Evolutionary conservation across 1,284 basidiomycete genomes (phyloP).

Genomic region (Prillingera fragicola): DNA sequence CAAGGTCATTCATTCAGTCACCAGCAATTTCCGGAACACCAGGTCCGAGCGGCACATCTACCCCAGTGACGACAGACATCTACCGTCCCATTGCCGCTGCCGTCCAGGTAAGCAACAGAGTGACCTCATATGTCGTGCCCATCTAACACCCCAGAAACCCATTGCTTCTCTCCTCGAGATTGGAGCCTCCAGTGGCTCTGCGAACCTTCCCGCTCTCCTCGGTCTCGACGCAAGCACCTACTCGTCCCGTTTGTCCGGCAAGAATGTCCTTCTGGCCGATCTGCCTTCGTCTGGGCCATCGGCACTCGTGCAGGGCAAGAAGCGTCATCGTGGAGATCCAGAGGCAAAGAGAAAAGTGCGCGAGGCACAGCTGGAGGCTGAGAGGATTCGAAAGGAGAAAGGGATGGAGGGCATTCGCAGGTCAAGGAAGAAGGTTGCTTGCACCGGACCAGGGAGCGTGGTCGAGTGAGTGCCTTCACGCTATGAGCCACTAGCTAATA

Average conservation of each 20-base stretch:
- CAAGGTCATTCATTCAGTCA: too few species aligned
- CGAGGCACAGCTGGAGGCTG: conserved; percentile 12
- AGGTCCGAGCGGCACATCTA: too few species aligned
- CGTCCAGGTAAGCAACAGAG: conserved; percentile 5
- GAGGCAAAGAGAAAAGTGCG: conserved; percentile 8
- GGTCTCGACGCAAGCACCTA: conserved; percentile 24
- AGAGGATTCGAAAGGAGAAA: conserved; percentile 17
- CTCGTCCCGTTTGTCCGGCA: conserved; percentile 29
- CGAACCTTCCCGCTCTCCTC: conserved; percentile 22
- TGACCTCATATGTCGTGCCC: not conserved
- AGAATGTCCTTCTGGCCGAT: conserved; percentile 27
- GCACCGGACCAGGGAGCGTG: conserved; percentile 13
- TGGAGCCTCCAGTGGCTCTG: not conserved
- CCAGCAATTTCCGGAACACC: too few species aligned
- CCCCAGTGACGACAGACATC: conserved; percentile 7
- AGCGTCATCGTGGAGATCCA: conserved; percentile 29
- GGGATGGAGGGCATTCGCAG: conserved; percentile 1
- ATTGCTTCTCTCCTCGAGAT: conserved; percentile 12
- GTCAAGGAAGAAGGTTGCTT: conserved; percentile 15
- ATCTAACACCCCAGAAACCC: conserved; percentile 11
- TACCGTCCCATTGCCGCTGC: conserved; percentile 13
- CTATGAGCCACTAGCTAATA: not conserved
- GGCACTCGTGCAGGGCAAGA: conserved; percentile 28
- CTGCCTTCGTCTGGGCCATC: conserved; percentile 4
- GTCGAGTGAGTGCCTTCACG: conserved; percentile 25